Base-by-base conservation (phyloP, 345 rosid species). In the Pugionium dolabratum region DNA sequence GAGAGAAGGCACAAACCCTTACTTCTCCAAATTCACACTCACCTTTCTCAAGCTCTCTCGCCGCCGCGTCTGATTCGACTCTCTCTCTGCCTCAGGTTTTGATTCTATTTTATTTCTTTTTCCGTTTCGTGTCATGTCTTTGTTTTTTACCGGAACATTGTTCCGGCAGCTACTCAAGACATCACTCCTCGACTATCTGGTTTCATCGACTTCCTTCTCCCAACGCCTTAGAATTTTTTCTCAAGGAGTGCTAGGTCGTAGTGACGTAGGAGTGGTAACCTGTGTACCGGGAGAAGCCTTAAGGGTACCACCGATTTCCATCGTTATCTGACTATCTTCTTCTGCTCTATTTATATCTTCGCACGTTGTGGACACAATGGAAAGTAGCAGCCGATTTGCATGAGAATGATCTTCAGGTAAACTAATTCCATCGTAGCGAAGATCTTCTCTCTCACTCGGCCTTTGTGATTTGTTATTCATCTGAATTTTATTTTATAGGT, bases 371-470 rank as follows among this genome's bases (percentile, higher is more conserved):
- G 25, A 39, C 57, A 41, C 49, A 39, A 39, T 53, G 64, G 46
- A 27, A 41, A 48, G 31, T 11, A 48, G 3, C 32, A 26, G 11
- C 49, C 34, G 47, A 33, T 40, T 57, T 72, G 65, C 46, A 39
- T 72, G 69, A 54, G 58, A 27, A 1, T 63, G 2, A 11, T 3
- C 49, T 45, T 35, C 65, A 57, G 76, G 70, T 72, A 41, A 7
- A 56, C 37, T 7, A 39, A 47, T 25, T 63, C 26, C 64, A 40
- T 40, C 44, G 3, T 64, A 32, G 52, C 60, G 5, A 39, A 27
- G 34, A 55, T 64, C 55, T 4, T 47, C 55, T 55, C 41, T 37
- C 56, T 46, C 69, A 0, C 69, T 9, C 43, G 3, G 10, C 44
- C 9, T 33, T 8, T 56, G 9, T 40, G 37, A 56, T 71, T 53